phyloP scores from a whole-genome alignment of 441 rosid species.

The Macaranga tanarius region DNA sequence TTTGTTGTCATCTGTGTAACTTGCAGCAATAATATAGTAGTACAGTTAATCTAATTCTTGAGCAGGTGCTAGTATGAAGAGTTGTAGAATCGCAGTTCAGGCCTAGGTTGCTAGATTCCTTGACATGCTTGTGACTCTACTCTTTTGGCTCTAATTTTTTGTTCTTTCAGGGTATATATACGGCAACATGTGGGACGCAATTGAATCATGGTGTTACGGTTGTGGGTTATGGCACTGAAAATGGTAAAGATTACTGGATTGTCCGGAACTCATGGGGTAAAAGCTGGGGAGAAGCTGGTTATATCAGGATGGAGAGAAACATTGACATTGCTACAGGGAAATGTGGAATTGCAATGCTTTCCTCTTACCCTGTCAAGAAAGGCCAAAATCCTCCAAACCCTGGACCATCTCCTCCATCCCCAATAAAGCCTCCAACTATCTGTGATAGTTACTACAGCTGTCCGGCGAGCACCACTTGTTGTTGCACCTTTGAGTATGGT shows the following conservation, averaged over 20 bases:
- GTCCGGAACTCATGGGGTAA: slow-evolving; percentile 83
- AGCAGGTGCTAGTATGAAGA: no score
- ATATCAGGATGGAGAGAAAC: slow-evolving; percentile 68
- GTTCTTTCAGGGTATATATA: slow-evolving; percentile 60
- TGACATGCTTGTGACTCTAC: no score
- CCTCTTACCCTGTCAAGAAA: slow-evolving; percentile 78
- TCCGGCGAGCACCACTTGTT: slow-evolving; percentile 76
- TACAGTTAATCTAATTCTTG: no score
- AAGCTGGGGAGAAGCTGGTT: slow-evolving; percentile 82
- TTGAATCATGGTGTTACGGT: slow-evolving; percentile 83
- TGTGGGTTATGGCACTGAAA: slow-evolving; percentile 84
- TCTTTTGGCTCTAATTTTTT: no score
- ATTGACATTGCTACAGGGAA: slow-evolving; percentile 45
- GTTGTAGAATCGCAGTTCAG: no score
- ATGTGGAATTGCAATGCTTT: slow-evolving; percentile 83
- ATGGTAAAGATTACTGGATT: slow-evolving; percentile 70
- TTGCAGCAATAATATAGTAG: no score
- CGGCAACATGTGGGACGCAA: slow-evolving; percentile 62
- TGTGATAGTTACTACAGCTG: slow-evolving; percentile 68
- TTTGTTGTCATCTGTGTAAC: no score
- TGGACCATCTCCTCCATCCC: slow-evolving; percentile 89
- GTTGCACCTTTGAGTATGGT: slow-evolving; percentile 59
- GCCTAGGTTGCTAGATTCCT: no score
- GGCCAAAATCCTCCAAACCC: slow-evolving; percentile 89
- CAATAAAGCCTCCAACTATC: slow-evolving; percentile 59